Percentiles rank a stretch among this genome's conserved stretches.
Evolutionary conservation across 2,329 filamentous ascomycete genomes (phyloP).

Genomic region (Epichloe sp.): DNA sequence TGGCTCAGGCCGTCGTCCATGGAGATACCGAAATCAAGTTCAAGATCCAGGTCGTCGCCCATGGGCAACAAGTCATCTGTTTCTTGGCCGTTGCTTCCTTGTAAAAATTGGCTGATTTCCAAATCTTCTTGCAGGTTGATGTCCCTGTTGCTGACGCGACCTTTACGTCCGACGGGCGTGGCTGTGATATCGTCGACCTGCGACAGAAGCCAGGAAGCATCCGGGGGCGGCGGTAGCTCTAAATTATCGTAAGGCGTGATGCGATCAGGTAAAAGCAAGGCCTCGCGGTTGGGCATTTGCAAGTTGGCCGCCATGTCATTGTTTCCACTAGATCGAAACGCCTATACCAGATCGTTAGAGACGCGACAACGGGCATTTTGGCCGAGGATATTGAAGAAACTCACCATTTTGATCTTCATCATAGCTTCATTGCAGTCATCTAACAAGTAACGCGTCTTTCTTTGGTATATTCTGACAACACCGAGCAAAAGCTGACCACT

Average conservation of each 20-base stretch:
- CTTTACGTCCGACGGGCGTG: slow-evolving; percentile 40
- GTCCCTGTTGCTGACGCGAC: slow-evolving; percentile 45
- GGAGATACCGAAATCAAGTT: slow-evolving; percentile 63
- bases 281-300: slow-evolving; percentile 69
- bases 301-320: slow-evolving; percentile 84
- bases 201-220: slow-evolving; percentile 72
- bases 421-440: slow-evolving; percentile 97
- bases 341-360: slow-evolving; percentile 39
- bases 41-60: slow-evolving; percentile 57
- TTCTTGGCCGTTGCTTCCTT: slow-evolving; percentile 47
- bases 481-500: slow-evolving; percentile 90
- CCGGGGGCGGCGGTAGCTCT: slow-evolving; percentile 68
- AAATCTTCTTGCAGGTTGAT: slow-evolving; percentile 59
- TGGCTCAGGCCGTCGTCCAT: slow-evolving; percentile 52
- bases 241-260: slow-evolving; percentile 83
- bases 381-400: slow-evolving; percentile 9
- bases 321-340: slow-evolving; percentile 86
- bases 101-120: slow-evolving; percentile 74
- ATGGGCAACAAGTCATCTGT: slow-evolving; percentile 43
- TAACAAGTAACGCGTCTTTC: slow-evolving; percentile 89
- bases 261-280: slow-evolving; percentile 78
- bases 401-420: slow-evolving; percentile 96
- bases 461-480: slow-evolving; percentile 93
- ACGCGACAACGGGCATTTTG: neutral
- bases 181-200: slow-evolving; percentile 53